Conservation (phyloP, 1,284 basidiomycete genomes). For the Puccinia triticina region DNA sequence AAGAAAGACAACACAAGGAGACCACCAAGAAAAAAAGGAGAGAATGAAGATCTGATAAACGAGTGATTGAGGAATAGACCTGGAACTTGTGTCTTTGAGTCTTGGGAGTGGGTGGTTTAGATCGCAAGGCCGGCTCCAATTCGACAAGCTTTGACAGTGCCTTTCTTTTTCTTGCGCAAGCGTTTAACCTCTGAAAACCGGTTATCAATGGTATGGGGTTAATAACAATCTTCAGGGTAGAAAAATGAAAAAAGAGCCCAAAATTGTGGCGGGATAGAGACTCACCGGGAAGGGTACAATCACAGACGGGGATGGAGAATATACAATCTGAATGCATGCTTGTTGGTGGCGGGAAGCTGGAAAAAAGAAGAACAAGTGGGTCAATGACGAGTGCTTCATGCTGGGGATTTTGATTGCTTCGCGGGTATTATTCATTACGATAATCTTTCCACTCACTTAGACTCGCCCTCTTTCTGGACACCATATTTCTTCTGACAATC, state of each 20-base stretch:
- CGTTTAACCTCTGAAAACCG: conserved; percentile 18
- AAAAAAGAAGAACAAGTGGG: background rate
- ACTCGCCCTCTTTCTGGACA: conserved; percentile 15
- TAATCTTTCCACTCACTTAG: conserved; percentile 22
- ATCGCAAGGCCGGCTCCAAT: conserved; percentile 37
- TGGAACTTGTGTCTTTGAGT: too few species aligned
- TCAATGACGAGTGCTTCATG: background rate
- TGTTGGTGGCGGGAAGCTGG: conserved; percentile 35
- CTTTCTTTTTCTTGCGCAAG: conserved; percentile 41
- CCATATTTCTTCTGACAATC: conserved; percentile 52
- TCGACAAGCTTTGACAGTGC: conserved; percentile 42
- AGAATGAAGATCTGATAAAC: too few species aligned
- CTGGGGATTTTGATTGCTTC: too few species aligned
- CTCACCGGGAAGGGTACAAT: conserved; percentile 46
- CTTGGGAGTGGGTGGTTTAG: too few species aligned
- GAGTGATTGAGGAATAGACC: too few species aligned
- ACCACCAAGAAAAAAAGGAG: too few species aligned
- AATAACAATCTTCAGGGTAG: background rate
- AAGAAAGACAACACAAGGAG: too few species aligned
- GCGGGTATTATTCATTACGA: too few species aligned
- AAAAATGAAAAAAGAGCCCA: background rate
- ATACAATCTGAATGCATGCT: conserved; percentile 38
- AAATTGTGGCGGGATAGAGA: background rate
- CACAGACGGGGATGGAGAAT: conserved; percentile 45
- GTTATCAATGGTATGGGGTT: background rate